These are phyloP conservation scores for Phytopythium mirpurense DNA, from an alignment of 352 stramenopile species.

Conservation along the genomic window DNA sequence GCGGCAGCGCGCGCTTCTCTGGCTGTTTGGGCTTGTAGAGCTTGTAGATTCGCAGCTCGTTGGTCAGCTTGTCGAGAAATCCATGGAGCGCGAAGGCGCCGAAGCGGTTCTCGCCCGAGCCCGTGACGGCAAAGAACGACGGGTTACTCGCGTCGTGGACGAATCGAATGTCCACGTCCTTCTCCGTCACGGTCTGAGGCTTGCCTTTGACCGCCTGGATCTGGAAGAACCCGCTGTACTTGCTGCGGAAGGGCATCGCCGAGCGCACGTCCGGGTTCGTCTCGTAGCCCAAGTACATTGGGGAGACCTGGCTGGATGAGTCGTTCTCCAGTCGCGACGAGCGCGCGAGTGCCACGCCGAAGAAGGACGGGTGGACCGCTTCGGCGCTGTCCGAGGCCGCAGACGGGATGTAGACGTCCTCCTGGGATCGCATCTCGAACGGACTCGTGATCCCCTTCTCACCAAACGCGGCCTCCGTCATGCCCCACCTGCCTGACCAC, in stretches of 20 bases:
- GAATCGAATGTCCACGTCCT: constrained; percentile 78
- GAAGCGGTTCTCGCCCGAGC: constrained; percentile 77
- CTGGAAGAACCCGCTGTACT: constrained; percentile 85
- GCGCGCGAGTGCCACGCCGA: constrained; percentile 38
- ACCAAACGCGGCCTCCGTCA: constrained; percentile 78
- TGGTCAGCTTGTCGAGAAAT: constrained; percentile 67
- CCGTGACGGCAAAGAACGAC: constrained; percentile 62
- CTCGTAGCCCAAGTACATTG: constrained; percentile 68
- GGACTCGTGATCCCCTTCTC: constrained; percentile 67
- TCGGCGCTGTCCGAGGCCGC: constrained; percentile 16
- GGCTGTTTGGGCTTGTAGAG: constrained; percentile 83
- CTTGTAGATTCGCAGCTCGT: constrained; percentile 81
- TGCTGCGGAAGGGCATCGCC: constrained; percentile 72
- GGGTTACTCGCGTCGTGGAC: constrained; percentile 65
- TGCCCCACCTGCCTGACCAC: constrained; percentile 79
- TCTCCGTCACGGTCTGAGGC: constrained; percentile 70
- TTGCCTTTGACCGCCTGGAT: constrained; percentile 85
- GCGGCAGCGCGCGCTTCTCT: constrained; percentile 61
- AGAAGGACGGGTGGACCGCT: constrained; percentile 43
- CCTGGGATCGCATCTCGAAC: constrained; percentile 86
- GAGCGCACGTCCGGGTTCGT: constrained; percentile 46
- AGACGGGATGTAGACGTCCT: constrained; percentile 64
- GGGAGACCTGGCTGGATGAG: constrained; percentile 29
- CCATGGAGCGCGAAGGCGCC: constrained; percentile 69
- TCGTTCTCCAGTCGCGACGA: constrained; percentile 44